A percentile compares a stretch with the other conserved stretches of the same genome.
Evolutionary conservation across 2,329 filamentous ascomycete genomes (phyloP).

Genomic region (Fonsecaea monophora): DNA sequence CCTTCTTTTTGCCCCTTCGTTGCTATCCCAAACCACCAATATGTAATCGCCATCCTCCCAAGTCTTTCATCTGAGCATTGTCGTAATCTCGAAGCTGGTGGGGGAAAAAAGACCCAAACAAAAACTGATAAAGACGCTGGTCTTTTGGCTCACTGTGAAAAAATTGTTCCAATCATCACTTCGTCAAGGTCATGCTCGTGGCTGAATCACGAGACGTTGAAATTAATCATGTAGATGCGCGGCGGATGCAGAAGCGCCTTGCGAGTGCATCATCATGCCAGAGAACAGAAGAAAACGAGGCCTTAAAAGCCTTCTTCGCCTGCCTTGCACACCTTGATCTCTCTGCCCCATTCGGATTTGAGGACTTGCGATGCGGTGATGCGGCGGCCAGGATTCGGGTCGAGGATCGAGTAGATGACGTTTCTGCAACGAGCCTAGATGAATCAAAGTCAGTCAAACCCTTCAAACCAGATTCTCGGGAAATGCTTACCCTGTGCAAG

Average conservation of each 20-base stretch:
- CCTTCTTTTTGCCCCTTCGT: slow-evolving; percentile 3
- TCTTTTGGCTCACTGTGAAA: slow-evolving; percentile 24
- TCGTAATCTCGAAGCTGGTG: slow-evolving; percentile 8
- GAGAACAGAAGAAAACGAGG: neutral
- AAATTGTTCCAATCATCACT: slow-evolving; percentile 24
- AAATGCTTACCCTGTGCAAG: slow-evolving; percentile 80
- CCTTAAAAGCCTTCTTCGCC: slow-evolving; percentile 87
- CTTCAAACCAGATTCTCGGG: slow-evolving; percentile 16
- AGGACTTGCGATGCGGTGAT: slow-evolving; percentile 96
- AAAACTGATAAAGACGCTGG: slow-evolving; percentile 21
- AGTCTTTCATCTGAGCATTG: slow-evolving; percentile 4
- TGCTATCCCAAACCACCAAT: slow-evolving; percentile 12
- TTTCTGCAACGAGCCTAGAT: slow-evolving; percentile 90
- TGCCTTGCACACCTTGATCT: slow-evolving; percentile 95
- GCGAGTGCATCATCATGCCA: slow-evolving; percentile 1
- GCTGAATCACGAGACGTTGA: slow-evolving; percentile 22
- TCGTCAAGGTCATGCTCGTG: slow-evolving; percentile 33
- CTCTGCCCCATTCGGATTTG: slow-evolving; percentile 97
- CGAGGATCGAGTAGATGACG: slow-evolving; percentile 97
- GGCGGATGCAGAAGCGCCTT: neutral
- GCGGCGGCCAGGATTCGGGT: slow-evolving; percentile 88
- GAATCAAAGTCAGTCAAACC: slow-evolving; percentile 37
- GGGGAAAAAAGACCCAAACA: slow-evolving; percentile 6
- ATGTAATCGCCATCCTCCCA: slow-evolving; percentile 11
- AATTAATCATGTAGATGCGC: slow-evolving; percentile 5